Percentiles rank a stretch among this genome's conserved stretches.
Evolutionary conservation across 2,329 filamentous ascomycete genomes (phyloP).

Genomic region (Curvularia lunata): DNA sequence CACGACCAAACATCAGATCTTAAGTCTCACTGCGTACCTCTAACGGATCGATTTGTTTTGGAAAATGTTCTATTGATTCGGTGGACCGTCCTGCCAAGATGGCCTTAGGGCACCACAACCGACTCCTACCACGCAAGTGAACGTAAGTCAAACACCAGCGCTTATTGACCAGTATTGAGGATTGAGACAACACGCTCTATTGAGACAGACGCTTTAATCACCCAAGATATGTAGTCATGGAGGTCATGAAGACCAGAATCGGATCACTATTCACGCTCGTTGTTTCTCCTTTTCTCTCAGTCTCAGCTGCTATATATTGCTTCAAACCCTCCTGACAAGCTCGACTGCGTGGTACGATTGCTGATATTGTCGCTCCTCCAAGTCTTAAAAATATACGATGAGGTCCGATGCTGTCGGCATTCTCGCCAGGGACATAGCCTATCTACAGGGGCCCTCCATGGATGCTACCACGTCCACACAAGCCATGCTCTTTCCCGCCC

Average conservation of each 20-base stretch:
- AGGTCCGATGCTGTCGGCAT: background rate
- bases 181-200: slow-evolving; percentile 22
- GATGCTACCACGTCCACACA: slow-evolving; percentile 36
- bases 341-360: background rate
- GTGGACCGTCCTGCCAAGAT: slow-evolving; percentile 7
- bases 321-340: slow-evolving; percentile 3
- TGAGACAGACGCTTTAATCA: slow-evolving; percentile 8
- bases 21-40: slow-evolving; percentile 3
- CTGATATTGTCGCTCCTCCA: background rate
- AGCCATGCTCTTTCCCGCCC: slow-evolving; percentile 55
- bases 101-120: slow-evolving; percentile 4
- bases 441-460: background rate
- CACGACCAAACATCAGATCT: slow-evolving; percentile 4
- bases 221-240: background rate
- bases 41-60: slow-evolving; percentile 15
- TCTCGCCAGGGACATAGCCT: background rate
- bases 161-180: slow-evolving; percentile 37
- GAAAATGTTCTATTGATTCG: slow-evolving; percentile 5
- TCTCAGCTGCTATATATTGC: background rate
- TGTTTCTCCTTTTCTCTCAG: background rate
- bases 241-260: background rate
- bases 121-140: slow-evolving; percentile 24
- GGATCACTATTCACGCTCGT: background rate
- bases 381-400: background rate
- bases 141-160: slow-evolving; percentile 15